These are phyloP conservation scores for Nicotiana benthamiana DNA, from an alignment of 257 asterid genomes.

Conservation along the genomic window DNA sequence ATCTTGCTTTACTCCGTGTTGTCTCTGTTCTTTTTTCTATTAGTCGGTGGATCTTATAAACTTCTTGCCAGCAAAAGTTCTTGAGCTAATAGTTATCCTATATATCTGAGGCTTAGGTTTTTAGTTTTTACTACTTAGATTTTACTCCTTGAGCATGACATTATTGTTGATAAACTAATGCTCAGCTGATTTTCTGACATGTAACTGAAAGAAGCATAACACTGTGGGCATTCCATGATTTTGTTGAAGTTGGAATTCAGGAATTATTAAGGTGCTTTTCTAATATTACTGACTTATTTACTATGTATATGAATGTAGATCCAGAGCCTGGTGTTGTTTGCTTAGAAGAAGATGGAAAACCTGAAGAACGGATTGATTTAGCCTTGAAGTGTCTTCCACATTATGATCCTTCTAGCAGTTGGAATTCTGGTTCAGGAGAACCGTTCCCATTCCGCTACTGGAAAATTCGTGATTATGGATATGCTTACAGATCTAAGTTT, in stretches of 20 bases:
- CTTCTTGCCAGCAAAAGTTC: not conserved
- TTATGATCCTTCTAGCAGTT: constrained; percentile 58
- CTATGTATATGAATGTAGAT: constrained; percentile 35
- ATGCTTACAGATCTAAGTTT: constrained; percentile 82
- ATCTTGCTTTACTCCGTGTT: not conserved
- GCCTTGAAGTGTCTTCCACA: constrained; percentile 73
- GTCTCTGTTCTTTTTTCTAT: not conserved
- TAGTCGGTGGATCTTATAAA: not conserved
- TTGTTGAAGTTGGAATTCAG: not conserved
- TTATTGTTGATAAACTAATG: not conserved
- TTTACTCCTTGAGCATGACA: not conserved
- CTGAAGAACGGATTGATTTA: constrained; percentile 66
- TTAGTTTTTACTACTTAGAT: not conserved
- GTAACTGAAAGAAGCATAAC: not conserved
- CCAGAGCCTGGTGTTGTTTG: constrained; percentile 50
- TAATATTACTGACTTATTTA: constrained; percentile 3
- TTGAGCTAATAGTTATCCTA: not conserved
- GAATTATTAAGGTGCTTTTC: not conserved
- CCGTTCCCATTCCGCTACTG: constrained; percentile 54
- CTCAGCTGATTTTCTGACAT: not conserved
- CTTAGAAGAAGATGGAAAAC: constrained; percentile 66
- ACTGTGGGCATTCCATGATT: not conserved
- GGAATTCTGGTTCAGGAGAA: constrained; percentile 47
- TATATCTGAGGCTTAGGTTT: not conserved
- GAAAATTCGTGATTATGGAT: constrained; percentile 95